These are phyloP conservation scores for Botryobasidium botryosum DNA, from an alignment of 768 basidiomycete species.

Conservation along the genomic window DNA sequence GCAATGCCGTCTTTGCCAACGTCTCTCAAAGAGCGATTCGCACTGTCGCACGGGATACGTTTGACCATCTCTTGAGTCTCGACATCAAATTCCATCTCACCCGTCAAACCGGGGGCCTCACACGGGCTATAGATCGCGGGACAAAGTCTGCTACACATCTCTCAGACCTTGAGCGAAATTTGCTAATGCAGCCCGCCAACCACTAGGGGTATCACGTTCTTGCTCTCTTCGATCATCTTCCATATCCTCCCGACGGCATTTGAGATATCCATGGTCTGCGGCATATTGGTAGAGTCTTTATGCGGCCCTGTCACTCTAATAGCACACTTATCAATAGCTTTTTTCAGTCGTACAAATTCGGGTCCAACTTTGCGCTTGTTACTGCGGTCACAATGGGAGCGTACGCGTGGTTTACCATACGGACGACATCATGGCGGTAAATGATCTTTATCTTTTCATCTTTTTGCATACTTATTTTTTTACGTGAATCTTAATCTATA, in stretches of 20 bases:
- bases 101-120: slow-evolving; percentile 89
- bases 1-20: slow-evolving; percentile 92
- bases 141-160: slow-evolving; percentile 55
- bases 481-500: slow-evolving; percentile 17
- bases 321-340: background rate
- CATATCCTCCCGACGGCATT: slow-evolving; percentile 91
- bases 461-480: background rate
- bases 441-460: slow-evolving; percentile 7
- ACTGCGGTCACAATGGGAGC: slow-evolving; percentile 69
- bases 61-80: slow-evolving; percentile 79
- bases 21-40: slow-evolving; percentile 91
- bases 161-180: background rate
- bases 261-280: slow-evolving; percentile 93
- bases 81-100: slow-evolving; percentile 86
- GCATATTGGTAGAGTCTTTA: slow-evolving; percentile 60
- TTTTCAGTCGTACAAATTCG: slow-evolving; percentile 83
- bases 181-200: background rate
- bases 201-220: slow-evolving; percentile 82
- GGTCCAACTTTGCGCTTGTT: slow-evolving; percentile 91
- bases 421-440: slow-evolving; percentile 91
- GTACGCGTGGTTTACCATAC: slow-evolving; percentile 95
- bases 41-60: slow-evolving; percentile 88
- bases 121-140: slow-evolving; percentile 90
- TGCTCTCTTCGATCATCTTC: slow-evolving; percentile 83
- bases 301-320: background rate